Base-by-base conservation (phyloP, 2,329 filamentous ascomycete species). In the Colletotrichum sp. region DNA sequence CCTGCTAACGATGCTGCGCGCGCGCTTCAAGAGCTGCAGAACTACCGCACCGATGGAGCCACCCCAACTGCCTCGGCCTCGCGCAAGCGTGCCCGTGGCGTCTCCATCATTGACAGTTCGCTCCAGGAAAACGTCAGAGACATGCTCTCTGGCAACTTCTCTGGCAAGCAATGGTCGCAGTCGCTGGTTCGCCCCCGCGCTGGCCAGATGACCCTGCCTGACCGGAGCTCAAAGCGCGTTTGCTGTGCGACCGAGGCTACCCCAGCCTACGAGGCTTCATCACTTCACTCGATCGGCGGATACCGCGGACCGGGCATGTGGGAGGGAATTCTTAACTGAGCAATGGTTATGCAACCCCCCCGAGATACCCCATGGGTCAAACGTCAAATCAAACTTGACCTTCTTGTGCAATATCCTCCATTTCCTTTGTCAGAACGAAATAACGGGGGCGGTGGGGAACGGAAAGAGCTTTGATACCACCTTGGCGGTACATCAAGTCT, bases 91-190 rank as follows among this genome's bases (percentile, higher is more conserved):
- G 90, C 89, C 80, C 88, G 92, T 67, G 88, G 91, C 16, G 80
- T 85, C 9, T 93, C 92, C 16, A 87, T 90, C 71, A 32, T 74
- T 7, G 92, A 94, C 74, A 85, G 88, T 73, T 84, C 87, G n/a
- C 86, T 93, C 10, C 93, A 94, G 80, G 91, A 94, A 75, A 93
- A 93, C 74, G 93, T 94, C 13, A 91, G 93, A 70, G 90, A 92
- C 68, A 87, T 94, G 79, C 85, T 94, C 32, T 85, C 84, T 60
- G 85, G 81, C 67, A 83, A 85, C 78, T 72, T 82, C 77, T 78
- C 76, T 77, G 69, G 77, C 66, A 80, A 80, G 34, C 75, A 79
- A 71, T 87, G 86, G 83, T 79, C 86, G 38, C 82, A 85, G 58
- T 79, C 82, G 15, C 79, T 87, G 75, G 81, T 86, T 72, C 86